phyloP scores from a whole-genome alignment of 139 green algal species.

The Coelastrella sp. region DNA sequence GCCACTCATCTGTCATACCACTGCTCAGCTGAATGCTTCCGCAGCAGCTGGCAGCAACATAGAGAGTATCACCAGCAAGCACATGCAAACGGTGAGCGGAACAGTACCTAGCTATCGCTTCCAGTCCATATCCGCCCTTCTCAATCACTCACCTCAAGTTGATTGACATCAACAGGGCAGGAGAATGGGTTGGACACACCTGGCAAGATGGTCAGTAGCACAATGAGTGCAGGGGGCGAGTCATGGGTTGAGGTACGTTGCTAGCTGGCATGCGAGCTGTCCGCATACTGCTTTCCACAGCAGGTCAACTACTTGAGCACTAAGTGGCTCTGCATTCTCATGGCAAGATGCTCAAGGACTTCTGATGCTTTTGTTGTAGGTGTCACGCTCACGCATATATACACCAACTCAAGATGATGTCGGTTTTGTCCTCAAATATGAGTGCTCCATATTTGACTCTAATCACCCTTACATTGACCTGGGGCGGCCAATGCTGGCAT shows the following conservation, averaged over 20 bases:
- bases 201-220: conserved; percentile 49
- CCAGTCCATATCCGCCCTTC: no score
- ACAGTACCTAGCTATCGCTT: not conserved
- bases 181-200: conserved; percentile 63
- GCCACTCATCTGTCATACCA: conserved; percentile 88
- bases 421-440: conserved; percentile 90
- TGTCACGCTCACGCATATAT: conserved; percentile 78
- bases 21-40: conserved; percentile 93
- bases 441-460: conserved; percentile 69
- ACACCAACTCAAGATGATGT: conserved; percentile 89
- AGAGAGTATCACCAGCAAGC: conserved; percentile 86
- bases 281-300: not conserved
- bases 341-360: no score
- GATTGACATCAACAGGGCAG: no score
- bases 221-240: conserved; percentile 75
- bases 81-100: conserved; percentile 61
- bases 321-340: not conserved
- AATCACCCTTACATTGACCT: conserved; percentile 54
- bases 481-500: conserved; percentile 60
- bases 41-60: conserved; percentile 90
- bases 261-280: no score
- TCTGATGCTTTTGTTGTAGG: conserved; percentile 68
- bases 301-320: no score
- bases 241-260: conserved; percentile 81
- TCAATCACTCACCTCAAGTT: no score